Base-by-base conservation (phyloP, 2,329 filamentous ascomycete species). In the Trichophyton mentagrophytes region DNA sequence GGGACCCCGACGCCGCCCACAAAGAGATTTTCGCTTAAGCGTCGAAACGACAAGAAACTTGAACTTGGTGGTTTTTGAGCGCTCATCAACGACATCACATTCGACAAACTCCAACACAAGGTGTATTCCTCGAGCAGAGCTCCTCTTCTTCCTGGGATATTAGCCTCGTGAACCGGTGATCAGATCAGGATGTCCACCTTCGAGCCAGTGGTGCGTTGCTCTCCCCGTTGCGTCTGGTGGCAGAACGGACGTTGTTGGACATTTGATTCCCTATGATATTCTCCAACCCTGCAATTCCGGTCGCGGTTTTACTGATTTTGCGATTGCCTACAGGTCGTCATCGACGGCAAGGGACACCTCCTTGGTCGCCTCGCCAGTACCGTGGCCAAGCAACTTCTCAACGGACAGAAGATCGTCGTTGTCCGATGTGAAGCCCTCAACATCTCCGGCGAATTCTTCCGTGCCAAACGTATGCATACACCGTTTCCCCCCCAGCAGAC, bases 401-500 rank as follows among this genome's bases (percentile, higher is more conserved):
- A 87, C 80, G 92, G 92, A 78, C 92, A 97, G 84, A 97, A 97
- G 88, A 95, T 99, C 78, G 92, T 97, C 74, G 83, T 99, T 72
- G 93, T 99, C 78, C 90, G 93, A 84, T 95, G 89, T 82, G 93
- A 99, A 83, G 90, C 90, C 74, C 86, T 99, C 79, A 99, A 99
- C 87, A 99, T 99, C 85, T 99, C 93, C 71, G 93, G 93, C 82
- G 93, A 97, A 85, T 99, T 99, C 89, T 99, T 99, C 89, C 90
- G 93, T 80, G 87, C 92, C 72, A 99, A 99, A 88, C 88, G 93
- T 99, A 96, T 80, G 92, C 74, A 67, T 67, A 69, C 68, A 66
- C 66, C 68, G 58, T 57, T 64, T 1, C 6, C 2, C 27, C 62
- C 64, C 60, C 13, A 25, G n/a, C 13, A 33, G 42, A 46, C 15